phyloP scores from a whole-genome alignment of 441 rosid genomes.

The Pelargonium citronellum region DNA sequence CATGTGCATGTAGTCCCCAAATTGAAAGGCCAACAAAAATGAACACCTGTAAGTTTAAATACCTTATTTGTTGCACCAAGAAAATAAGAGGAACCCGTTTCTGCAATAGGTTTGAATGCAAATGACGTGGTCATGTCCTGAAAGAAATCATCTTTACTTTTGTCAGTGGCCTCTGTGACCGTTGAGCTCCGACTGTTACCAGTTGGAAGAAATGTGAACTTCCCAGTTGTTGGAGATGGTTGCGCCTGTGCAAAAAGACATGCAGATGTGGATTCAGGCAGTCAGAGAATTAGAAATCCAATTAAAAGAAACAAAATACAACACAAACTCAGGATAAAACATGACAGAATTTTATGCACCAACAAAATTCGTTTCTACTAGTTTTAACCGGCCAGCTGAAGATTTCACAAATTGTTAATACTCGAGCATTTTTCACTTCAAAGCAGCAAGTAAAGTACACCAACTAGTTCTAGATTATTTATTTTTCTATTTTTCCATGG shows the following conservation, averaged over 20 bases:
- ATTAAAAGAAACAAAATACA: background rate
- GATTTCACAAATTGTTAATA: background rate
- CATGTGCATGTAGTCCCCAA: background rate
- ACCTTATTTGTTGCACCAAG: conserved; percentile 46
- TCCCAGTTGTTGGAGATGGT: conserved; percentile 96
- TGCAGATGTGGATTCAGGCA: conserved; percentile 14
- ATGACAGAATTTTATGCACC: background rate
- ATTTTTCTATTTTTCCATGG: background rate
- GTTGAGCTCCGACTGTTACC: conserved; percentile 30
- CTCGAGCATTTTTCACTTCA: background rate
- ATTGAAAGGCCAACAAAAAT: too few species aligned
- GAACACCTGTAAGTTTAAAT: conserved; percentile 2
- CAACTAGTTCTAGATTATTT: background rate
- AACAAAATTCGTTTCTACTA: too few species aligned
- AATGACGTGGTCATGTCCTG: conserved; percentile 53
- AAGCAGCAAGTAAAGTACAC: background rate
- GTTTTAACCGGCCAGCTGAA: background rate
- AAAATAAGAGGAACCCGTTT: conserved; percentile 45
- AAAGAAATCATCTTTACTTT: conserved; percentile 51
- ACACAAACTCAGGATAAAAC: background rate
- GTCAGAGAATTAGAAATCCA: background rate
- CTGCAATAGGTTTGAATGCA: conserved; percentile 66
- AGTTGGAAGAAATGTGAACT: conserved; percentile 55
- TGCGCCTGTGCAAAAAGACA: conserved; percentile 53
- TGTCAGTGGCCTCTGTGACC: conserved; percentile 37